Conservation (phyloP, 306 rosid species). For the Begonia fuchsioides region DNA sequence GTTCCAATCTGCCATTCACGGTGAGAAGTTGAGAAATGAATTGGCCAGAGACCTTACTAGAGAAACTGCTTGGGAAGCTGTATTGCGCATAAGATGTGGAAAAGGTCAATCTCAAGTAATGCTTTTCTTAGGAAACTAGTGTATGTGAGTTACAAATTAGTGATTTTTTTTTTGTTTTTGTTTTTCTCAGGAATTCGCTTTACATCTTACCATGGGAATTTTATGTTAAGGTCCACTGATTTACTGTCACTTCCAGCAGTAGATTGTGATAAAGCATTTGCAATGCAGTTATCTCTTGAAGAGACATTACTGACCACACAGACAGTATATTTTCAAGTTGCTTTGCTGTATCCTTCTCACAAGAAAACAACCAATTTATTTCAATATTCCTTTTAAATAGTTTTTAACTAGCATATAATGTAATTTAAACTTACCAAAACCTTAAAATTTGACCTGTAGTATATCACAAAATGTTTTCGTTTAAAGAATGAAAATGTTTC, state of each 20-base stretch:
- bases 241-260: conserved; percentile 96
- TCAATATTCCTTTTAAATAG: no score
- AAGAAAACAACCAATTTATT: no score
- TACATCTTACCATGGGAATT: conserved; percentile 86
- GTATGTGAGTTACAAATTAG: conserved; percentile 8
- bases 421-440: no score
- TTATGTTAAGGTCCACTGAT: conserved; percentile 96
- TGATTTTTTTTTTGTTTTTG: conserved; percentile 10
- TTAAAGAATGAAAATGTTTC: no score
- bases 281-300: conserved; percentile 87
- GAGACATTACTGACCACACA: conserved; percentile 82
- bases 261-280: conserved; percentile 96
- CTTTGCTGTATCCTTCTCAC: conserved; percentile 72
- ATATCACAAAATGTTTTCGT: no score
- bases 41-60: conserved; percentile 87
- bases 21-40: conserved; percentile 81
- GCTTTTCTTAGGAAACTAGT: conserved; percentile 1
- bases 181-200: conserved; percentile 73
- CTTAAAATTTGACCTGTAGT: no score
- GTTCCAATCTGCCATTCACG: conserved; percentile 71
- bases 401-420: no score
- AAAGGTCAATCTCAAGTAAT: conserved; percentile 42
- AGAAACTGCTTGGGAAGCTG: conserved; percentile 99
- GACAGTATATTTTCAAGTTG: conserved; percentile 95
- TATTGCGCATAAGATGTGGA: conserved; percentile 91